Evolutionary conservation across 441 rosid species (phyloP).

Genomic region (Syzygium malaccense): DNA sequence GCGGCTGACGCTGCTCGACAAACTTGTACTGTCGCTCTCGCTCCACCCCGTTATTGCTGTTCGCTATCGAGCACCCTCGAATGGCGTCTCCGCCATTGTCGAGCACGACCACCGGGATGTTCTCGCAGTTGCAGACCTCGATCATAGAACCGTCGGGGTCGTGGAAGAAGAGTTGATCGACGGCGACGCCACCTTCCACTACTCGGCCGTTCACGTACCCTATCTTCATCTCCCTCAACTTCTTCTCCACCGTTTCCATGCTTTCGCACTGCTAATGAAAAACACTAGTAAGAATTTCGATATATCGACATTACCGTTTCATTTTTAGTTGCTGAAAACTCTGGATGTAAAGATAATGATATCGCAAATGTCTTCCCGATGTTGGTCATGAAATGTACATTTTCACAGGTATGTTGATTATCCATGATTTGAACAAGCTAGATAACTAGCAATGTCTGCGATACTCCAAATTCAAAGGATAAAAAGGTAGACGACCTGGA

Average conservation of each 20-base stretch:
- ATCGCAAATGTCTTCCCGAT: background rate
- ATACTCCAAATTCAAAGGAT: background rate
- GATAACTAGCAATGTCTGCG: background rate
- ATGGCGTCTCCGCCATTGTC: background rate
- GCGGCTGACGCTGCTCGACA: background rate
- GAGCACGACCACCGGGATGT: background rate
- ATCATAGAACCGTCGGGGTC: background rate
- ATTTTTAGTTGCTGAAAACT: background rate
- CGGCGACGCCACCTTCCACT: background rate
- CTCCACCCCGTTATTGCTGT: background rate
- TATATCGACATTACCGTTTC: background rate
- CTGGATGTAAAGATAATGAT: background rate
- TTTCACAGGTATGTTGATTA: background rate
- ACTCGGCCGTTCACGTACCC: background rate
- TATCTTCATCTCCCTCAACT: background rate
- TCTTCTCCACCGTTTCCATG: background rate
- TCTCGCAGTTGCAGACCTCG: background rate
- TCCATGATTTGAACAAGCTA: background rate
- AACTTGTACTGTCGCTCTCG: background rate
- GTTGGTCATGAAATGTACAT: background rate
- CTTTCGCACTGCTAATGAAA: background rate
- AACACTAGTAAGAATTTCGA: background rate
- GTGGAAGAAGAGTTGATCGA: background rate
- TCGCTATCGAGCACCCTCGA: background rate
- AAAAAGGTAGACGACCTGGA: background rate